Conservation (phyloP, 2,329 filamentous ascomycete species). For the Aquanectria penicillioides region DNA sequence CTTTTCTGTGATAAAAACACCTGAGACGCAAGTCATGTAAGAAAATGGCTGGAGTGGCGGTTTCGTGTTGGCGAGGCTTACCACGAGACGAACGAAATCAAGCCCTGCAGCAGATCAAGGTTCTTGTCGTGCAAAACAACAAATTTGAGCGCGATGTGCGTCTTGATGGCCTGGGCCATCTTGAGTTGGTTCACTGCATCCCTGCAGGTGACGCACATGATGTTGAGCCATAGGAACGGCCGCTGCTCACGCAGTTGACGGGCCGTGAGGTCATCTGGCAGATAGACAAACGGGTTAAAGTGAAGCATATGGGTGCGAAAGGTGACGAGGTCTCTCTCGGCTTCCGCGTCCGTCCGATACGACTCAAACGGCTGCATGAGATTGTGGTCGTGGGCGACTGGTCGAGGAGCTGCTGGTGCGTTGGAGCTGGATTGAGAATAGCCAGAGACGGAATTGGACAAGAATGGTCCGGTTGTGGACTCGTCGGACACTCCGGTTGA, state of each 20-base stretch:
- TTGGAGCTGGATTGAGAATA: neutral
- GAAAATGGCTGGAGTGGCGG: fast-evolving
- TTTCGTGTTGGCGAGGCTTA: neutral
- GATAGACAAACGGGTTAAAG: neutral
- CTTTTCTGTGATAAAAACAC: constrained; percentile 1
- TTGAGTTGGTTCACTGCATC: neutral
- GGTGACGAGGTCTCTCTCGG: neutral
- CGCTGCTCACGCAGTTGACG: neutral
- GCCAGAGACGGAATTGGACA: neutral
- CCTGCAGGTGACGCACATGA: constrained; percentile 2
- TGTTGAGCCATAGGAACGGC: neutral
- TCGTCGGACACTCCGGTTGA: neutral
- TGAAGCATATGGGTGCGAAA: neutral
- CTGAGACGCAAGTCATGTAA: neutral
- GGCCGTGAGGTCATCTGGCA: neutral
- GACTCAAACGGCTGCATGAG: neutral
- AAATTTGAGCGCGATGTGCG: neutral
- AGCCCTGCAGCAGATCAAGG: neutral
- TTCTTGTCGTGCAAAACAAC: neutral
- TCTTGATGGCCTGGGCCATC: neutral
- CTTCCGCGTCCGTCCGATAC: neutral
- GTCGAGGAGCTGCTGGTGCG: neutral
- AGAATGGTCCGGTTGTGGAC: neutral
- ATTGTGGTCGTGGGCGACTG: neutral
- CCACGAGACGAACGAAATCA: neutral